Evolutionary conservation across 768 basidiomycete species (phyloP).

Genomic region (Clitopilus hobsonii): DNA sequence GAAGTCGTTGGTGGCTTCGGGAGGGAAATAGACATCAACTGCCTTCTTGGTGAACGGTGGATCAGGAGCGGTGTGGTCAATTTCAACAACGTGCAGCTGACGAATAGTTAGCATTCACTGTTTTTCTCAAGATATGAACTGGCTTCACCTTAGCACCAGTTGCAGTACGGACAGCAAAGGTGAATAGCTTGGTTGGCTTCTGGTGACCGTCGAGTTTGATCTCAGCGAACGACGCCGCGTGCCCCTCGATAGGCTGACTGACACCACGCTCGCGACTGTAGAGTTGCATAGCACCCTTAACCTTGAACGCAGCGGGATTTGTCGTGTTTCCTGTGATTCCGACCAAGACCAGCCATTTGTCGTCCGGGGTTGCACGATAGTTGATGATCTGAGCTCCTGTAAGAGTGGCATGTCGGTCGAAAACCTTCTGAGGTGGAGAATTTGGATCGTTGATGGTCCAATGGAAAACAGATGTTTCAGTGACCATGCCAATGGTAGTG

Average conservation of each 20-base stretch:
- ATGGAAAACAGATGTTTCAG: constrained; percentile 88
- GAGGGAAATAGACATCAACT: constrained; percentile 98
- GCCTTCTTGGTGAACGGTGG: constrained; percentile 95
- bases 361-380: constrained; percentile 88
- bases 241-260: constrained; percentile 97
- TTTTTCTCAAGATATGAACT: background rate
- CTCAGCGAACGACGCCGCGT: constrained; percentile 94
- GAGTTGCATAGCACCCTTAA: constrained; percentile 97
- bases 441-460: constrained; percentile 78
- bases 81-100: constrained; percentile 96
- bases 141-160: constrained; percentile 90
- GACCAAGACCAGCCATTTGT: constrained; percentile 96
- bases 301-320: constrained; percentile 95
- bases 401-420: constrained; percentile 94
- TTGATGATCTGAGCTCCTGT: constrained; percentile 97
- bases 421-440: constrained; percentile 85
- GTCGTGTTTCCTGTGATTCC: constrained; percentile 91
- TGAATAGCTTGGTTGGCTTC: constrained; percentile 84
- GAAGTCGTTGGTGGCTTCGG: constrained; percentile 97
- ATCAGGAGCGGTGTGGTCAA: constrained; percentile 91
- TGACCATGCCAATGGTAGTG: constrained; percentile 90
- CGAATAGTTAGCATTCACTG: constrained; percentile 1
- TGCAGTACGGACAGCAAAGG: constrained; percentile 94
- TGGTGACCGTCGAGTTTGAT: constrained; percentile 87
- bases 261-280: constrained; percentile 91